Evolutionary conservation across 2,329 filamentous ascomycete species (phyloP).

Genomic region (Scleromitrula shiraiana): DNA sequence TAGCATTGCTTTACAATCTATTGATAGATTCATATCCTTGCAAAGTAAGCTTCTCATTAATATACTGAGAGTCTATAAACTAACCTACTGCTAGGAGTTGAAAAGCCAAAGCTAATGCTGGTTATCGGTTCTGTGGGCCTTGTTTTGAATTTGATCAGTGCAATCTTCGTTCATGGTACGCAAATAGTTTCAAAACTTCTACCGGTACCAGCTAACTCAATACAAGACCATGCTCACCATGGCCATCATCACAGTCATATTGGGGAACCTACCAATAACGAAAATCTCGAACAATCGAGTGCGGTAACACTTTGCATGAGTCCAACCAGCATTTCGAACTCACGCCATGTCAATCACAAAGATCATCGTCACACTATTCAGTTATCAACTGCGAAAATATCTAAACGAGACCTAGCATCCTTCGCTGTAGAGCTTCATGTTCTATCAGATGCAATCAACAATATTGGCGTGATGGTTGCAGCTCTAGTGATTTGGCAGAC

Average conservation of each 20-base stretch:
- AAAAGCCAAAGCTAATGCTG: slow-evolving; percentile 58
- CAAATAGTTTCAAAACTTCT: background rate
- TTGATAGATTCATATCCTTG: slow-evolving; percentile 59
- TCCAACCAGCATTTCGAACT: background rate
- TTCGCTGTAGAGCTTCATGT: slow-evolving; percentile 64
- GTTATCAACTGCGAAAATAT: slow-evolving; percentile 24
- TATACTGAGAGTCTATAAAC: background rate
- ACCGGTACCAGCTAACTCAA: background rate
- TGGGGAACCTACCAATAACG: background rate
- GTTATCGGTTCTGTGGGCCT: slow-evolving; percentile 63
- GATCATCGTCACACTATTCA: slow-evolving; percentile 41
- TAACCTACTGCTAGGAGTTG: slow-evolving; percentile 40
- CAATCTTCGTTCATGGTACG: slow-evolving; percentile 55
- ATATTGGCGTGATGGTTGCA: slow-evolving; percentile 65
- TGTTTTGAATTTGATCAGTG: slow-evolving; percentile 58
- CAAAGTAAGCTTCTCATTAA: slow-evolving; percentile 35
- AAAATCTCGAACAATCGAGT: slow-evolving; percentile 8
- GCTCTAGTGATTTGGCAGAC: slow-evolving; percentile 62
- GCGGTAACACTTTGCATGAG: slow-evolving; percentile 1
- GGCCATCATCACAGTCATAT: slow-evolving; percentile 2
- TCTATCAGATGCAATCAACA: slow-evolving; percentile 66
- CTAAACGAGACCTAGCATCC: slow-evolving; percentile 58
- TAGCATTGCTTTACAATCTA: slow-evolving; percentile 64
- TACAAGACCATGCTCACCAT: slow-evolving; percentile 14
- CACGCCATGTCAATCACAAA: slow-evolving; percentile 30